These are phyloP conservation scores for Vaccinium darrowii DNA, from an alignment of 148 eudicot species.

Conservation along the genomic window DNA sequence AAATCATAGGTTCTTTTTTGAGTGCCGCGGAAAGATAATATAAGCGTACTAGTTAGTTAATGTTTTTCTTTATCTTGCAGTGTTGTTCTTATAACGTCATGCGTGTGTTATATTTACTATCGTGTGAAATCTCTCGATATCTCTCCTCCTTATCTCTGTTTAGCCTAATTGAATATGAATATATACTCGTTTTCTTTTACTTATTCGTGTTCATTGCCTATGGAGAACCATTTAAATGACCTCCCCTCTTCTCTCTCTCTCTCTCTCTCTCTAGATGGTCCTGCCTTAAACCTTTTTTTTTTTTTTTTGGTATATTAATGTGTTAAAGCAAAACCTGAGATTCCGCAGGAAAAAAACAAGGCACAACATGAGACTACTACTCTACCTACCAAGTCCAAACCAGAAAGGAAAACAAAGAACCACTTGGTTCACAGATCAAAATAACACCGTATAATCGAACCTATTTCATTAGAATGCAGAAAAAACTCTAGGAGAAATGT, in stretches of 20 bases:
- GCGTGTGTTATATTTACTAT: neutral
- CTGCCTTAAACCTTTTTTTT: neutral
- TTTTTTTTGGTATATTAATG: no score
- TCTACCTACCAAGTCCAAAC: no score
- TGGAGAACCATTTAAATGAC: neutral
- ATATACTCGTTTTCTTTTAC: neutral
- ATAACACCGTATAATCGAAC: no score
- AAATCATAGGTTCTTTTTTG: neutral
- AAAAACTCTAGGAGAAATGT: no score
- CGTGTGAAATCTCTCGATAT: no score
- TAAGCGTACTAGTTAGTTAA: neutral
- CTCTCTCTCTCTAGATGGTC: neutral
- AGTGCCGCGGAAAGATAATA: neutral
- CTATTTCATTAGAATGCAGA: no score
- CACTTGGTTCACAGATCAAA: no score
- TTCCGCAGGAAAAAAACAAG: no score
- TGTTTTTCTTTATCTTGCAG: neutral
- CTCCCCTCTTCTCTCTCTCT: neutral
- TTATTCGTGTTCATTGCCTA: neutral
- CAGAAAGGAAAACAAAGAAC: no score
- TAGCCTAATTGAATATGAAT: neutral
- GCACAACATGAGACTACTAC: no score
- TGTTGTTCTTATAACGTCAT: neutral
- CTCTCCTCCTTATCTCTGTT: neutral
- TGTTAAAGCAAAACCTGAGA: no score